Conservation (phyloP, 1,284 basidiomycete species). For the Cutaneotrichosporon arboriforme region DNA sequence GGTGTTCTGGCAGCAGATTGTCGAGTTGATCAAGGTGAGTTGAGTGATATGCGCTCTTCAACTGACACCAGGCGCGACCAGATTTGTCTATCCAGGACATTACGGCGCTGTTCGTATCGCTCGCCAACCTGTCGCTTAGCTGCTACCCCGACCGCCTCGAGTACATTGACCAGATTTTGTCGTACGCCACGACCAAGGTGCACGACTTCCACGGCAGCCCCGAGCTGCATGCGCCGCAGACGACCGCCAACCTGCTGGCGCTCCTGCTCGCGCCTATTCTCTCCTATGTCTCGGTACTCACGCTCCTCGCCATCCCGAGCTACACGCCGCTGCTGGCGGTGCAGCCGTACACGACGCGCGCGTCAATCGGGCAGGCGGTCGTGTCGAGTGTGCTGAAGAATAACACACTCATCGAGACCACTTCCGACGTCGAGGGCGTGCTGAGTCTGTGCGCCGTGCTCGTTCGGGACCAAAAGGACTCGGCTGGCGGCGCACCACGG, state of each 20-base stretch:
- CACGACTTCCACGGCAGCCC: constrained; percentile 76
- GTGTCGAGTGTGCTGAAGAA: constrained; percentile 90
- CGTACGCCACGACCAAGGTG: constrained; percentile 77
- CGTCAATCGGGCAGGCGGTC: constrained; percentile 83
- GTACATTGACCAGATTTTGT: constrained; percentile 89
- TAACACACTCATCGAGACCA: constrained; percentile 82
- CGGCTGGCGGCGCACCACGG: constrained; percentile 53
- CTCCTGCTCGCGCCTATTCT: constrained; percentile 86
- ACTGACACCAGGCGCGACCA: constrained; percentile 66
- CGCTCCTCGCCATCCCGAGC: constrained; percentile 81
- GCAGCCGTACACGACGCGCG: constrained; percentile 81
- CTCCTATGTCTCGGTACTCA: constrained; percentile 87
- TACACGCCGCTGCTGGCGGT: constrained; percentile 73
- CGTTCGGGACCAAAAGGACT: constrained; percentile 79
- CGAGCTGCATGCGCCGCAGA: constrained; percentile 78
- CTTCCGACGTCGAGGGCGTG: constrained; percentile 85
- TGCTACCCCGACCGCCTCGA: constrained; percentile 92
- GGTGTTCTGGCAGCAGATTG: constrained; percentile 97
- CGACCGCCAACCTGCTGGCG: constrained; percentile 78
- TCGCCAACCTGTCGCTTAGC: constrained; percentile 85
- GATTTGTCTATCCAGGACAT: constrained; percentile 93
- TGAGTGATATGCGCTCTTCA: constrained; percentile 4
- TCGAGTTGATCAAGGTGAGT: constrained; percentile 83
- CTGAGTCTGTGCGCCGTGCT: constrained; percentile 84
- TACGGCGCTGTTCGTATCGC: constrained; percentile 84